phyloP scores from a whole-genome alignment of 2,329 filamentous ascomycete species.

The Phialophora verrucosa region DNA sequence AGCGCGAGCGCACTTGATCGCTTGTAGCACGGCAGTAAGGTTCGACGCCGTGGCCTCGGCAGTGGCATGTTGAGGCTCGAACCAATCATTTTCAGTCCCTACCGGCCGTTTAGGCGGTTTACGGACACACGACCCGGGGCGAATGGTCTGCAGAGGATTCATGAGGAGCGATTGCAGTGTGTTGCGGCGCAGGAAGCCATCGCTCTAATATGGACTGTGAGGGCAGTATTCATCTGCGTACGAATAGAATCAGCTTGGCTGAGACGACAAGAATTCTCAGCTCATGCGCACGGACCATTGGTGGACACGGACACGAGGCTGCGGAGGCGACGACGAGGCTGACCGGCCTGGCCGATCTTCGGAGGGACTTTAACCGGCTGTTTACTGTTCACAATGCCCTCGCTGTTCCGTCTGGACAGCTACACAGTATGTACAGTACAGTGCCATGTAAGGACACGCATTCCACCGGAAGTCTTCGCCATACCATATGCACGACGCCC shows the following conservation, averaged over 20 bases:
- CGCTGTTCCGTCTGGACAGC: not conserved
- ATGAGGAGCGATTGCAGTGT: not conserved
- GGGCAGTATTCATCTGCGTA: too few species aligned
- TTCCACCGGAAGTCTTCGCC: not conserved
- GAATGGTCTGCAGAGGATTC: not conserved
- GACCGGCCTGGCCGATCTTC: not conserved
- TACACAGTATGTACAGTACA: conserved; percentile 3
- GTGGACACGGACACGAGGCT: not conserved
- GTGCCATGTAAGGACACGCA: not conserved
- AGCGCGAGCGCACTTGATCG: not conserved
- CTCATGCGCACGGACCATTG: not conserved
- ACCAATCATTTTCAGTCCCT: not conserved
- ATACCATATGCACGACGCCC: not conserved
- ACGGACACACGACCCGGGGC: not conserved
- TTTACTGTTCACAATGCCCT: not conserved
- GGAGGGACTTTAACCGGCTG: not conserved
- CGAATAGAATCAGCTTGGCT: not conserved
- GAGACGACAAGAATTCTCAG: not conserved
- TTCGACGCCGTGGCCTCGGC: not conserved
- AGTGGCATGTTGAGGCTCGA: not conserved
- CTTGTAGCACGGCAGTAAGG: not conserved
- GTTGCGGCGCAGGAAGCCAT: not conserved
- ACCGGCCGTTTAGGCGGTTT: not conserved
- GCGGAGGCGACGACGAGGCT: not conserved
- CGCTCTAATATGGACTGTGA: not conserved